A percentile compares a stretch with the other conserved stretches of the same genome.
These are phyloP conservation scores for Rhodotorula babjevae DNA, from an alignment of 768 basidiomycete genomes.

Conservation along the genomic window DNA sequence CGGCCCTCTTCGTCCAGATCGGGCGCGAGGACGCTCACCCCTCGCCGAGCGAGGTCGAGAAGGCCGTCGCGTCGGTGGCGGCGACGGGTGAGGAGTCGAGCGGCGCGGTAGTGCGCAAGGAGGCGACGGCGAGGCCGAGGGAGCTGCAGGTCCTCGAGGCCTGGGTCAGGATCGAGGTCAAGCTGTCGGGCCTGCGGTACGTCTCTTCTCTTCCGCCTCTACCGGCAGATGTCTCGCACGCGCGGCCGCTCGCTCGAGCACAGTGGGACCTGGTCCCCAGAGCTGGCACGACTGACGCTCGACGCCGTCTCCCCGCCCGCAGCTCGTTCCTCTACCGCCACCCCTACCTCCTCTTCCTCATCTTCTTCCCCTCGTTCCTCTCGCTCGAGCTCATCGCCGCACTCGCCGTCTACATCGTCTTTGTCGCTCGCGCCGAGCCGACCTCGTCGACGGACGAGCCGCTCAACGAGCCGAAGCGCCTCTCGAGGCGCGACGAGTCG, in stretches of 20 bases:
- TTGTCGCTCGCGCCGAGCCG: constrained; percentile 1
- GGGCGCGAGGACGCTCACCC: constrained; percentile 15
- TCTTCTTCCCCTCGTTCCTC: constrained; percentile 30
- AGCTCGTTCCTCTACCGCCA: constrained; percentile 8
- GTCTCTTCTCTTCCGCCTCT: not conserved
- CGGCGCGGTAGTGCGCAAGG: not conserved
- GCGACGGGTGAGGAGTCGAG: not conserved
- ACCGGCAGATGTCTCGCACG: not conserved
- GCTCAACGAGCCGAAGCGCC: too few relatives aligned
- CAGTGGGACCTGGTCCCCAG: too few relatives aligned
- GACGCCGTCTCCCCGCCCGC: not conserved
- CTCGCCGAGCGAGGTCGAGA: not conserved
- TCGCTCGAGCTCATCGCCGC: constrained; percentile 17
- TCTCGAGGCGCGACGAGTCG: too few relatives aligned
- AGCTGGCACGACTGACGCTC: not conserved
- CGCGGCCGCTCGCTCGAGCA: too few relatives aligned
- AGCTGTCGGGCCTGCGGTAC: constrained; percentile 8
- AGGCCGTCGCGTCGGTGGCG: not conserved
- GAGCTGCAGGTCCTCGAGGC: constrained; percentile 30
- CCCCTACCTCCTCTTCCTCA: constrained; percentile 14
- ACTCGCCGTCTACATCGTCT: constrained; percentile 9
- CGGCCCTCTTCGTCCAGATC: not conserved
- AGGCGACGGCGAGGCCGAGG: not conserved
- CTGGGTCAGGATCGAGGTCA: constrained; percentile 12
- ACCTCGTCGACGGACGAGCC: too few relatives aligned